A percentile compares a stretch with the other conserved stretches of the same genome.
phyloP scores from a whole-genome alignment of 352 stramenopile species.

The Globisporangium apiculatum region DNA sequence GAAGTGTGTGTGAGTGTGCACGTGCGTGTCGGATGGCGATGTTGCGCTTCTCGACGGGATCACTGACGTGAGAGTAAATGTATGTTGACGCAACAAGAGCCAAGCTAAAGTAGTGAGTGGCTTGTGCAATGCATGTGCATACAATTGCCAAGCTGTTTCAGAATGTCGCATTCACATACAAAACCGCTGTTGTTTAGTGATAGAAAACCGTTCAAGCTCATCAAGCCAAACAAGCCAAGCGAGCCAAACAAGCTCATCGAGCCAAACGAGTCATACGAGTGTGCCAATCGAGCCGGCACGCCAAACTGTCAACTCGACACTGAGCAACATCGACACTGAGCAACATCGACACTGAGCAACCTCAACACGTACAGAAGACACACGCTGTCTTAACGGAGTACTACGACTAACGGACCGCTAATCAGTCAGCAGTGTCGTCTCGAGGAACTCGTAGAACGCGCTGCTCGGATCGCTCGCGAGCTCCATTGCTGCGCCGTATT shows the following conservation, averaged over 20 bases:
- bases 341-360: no score
- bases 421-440: conserved; percentile 25
- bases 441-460: conserved; percentile 39
- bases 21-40: no score
- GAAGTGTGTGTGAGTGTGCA: no score
- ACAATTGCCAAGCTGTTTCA: background rate
- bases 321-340: no score
- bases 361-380: background rate
- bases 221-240: background rate
- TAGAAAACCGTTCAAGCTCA: background rate
- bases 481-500: conserved; percentile 24
- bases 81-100: conserved; percentile 8
- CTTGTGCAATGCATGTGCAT: background rate
- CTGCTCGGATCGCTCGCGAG: conserved; percentile 24
- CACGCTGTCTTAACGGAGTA: background rate
- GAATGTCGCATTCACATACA: background rate
- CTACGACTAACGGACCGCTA: background rate
- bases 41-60: no score
- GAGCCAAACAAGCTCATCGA: no score
- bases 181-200: background rate
- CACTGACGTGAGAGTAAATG: no score
- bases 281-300: no score
- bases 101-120: background rate
- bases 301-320: no score
- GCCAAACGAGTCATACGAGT: no score